A percentile compares a stretch with the other conserved stretches of the same genome.
Evolutionary conservation across 805 yeast species (phyloP).

Genomic region (Candida anglica): DNA sequence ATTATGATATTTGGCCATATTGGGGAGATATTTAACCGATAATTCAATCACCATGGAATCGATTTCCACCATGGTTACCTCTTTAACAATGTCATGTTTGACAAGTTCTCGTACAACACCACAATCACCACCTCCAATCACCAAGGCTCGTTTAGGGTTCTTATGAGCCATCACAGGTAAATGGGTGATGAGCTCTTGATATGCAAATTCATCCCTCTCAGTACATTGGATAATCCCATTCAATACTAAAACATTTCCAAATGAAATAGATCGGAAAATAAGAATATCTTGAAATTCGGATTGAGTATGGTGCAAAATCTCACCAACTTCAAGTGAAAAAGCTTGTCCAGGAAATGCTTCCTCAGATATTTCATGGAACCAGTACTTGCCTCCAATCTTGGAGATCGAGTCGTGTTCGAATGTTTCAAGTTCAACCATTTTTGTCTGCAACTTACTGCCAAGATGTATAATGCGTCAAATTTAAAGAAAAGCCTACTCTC

Average conservation of each 20-base stretch:
- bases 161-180: conserved; percentile 76
- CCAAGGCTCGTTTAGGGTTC: conserved; percentile 70
- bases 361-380: conserved; percentile 79
- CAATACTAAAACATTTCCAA: conserved; percentile 84
- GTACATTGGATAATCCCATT: conserved; percentile 92
- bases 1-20: conserved; percentile 64
- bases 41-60: conserved; percentile 78
- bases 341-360: conserved; percentile 86
- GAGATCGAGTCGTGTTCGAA: conserved; percentile 27
- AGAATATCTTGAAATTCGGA: conserved; percentile 80
- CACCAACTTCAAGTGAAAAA: conserved; percentile 58
- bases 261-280: conserved; percentile 68
- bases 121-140: conserved; percentile 96
- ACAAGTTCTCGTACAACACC: conserved; percentile 88
- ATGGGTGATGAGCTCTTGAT: conserved; percentile 89
- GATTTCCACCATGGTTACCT: conserved; percentile 82
- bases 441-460: too few relatives aligned
- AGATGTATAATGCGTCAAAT: background rate
- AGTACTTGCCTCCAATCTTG: conserved; percentile 30
- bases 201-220: conserved; percentile 89
- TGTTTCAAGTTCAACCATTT: conserved; percentile 10
- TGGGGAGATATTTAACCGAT: conserved; percentile 67
- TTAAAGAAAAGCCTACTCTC: background rate
- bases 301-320: conserved; percentile 60
- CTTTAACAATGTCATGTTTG: conserved; percentile 61